These are phyloP conservation scores for Cryptosporidium andersoni DNA, from an alignment of 169 alveolate species.

Conservation along the genomic window DNA sequence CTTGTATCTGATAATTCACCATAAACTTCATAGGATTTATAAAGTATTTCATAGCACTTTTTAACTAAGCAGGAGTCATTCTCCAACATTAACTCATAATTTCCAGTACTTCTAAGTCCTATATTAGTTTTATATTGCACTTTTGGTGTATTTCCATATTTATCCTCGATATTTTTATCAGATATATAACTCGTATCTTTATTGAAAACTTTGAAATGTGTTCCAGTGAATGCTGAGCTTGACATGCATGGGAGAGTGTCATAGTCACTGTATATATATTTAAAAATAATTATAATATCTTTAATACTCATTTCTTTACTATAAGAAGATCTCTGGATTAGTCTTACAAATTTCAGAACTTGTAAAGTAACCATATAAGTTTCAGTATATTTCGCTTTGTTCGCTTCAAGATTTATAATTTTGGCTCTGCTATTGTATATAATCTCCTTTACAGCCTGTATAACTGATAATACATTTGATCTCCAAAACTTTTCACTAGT, in stretches of 20 bases:
- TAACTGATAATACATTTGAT: not conserved
- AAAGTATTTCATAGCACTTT: not conserved
- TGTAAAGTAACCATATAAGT: not conserved
- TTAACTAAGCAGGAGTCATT: constrained; percentile 19
- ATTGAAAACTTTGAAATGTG: not conserved
- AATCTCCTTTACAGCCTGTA: not conserved
- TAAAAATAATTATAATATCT: constrained; percentile 10
- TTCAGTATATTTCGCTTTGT: too few species aligned
- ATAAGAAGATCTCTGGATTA: constrained; percentile 34
- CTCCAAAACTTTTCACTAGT: constrained; percentile 28
- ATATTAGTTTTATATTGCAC: constrained; percentile 10
- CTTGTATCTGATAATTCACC: not conserved
- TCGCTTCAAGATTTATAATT: too few species aligned
- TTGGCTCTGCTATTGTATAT: too few species aligned
- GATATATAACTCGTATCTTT: constrained; percentile 38
- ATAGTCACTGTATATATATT: constrained; percentile 3
- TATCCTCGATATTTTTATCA: constrained; percentile 4
- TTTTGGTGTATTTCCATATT: constrained; percentile 26
- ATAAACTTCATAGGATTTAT: not conserved
- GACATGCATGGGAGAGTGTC: constrained; percentile 19
- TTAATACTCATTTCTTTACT: not conserved
- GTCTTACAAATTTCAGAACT: constrained; percentile 27
- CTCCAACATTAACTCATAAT: constrained; percentile 14
- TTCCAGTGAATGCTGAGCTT: constrained; percentile 56
- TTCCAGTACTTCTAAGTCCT: constrained; percentile 23